Conservation (phyloP, 2,329 filamentous ascomycete species). For the Fusarium sp. region DNA sequence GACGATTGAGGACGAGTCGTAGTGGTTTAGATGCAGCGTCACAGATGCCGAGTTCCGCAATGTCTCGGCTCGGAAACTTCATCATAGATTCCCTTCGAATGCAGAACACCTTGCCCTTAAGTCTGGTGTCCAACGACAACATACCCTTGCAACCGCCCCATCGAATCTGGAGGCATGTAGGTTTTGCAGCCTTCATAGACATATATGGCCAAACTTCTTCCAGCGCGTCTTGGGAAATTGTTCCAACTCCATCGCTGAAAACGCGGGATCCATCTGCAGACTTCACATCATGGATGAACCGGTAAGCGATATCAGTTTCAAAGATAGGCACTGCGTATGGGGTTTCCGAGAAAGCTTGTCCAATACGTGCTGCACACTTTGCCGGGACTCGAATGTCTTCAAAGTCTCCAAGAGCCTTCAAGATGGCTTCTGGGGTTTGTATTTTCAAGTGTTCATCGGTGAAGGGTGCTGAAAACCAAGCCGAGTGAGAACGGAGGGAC, state of each 20-base stretch:
- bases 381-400: slow-evolving; percentile 63
- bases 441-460: slow-evolving; percentile 48
- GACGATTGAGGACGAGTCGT: slow-evolving; percentile 78
- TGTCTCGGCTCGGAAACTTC: slow-evolving; percentile 74
- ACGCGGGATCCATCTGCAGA: slow-evolving; percentile 61
- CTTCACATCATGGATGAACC: slow-evolving; percentile 63
- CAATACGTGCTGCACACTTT: slow-evolving; percentile 69
- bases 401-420: slow-evolving; percentile 64
- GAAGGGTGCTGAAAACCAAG: slow-evolving; percentile 70
- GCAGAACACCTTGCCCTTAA: slow-evolving; percentile 68
- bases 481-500: slow-evolving; percentile 76
- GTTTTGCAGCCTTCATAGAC: slow-evolving; percentile 59
- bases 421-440: slow-evolving; percentile 57
- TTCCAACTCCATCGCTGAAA: slow-evolving; percentile 86
- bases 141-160: slow-evolving; percentile 82
- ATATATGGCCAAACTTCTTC: slow-evolving; percentile 69
- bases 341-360: slow-evolving; percentile 80
- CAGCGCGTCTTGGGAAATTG: slow-evolving; percentile 71
- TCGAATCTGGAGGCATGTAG: slow-evolving; percentile 80
- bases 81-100: slow-evolving; percentile 79
- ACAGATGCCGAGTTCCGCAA: slow-evolving; percentile 75
- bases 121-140: slow-evolving; percentile 73
- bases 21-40: slow-evolving; percentile 75
- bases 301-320: slow-evolving; percentile 50
- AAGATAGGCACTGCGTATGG: slow-evolving; percentile 68